Conservation (phyloP, 2,329 filamentous ascomycete species). For the Tolypocladium guangdongense region DNA sequence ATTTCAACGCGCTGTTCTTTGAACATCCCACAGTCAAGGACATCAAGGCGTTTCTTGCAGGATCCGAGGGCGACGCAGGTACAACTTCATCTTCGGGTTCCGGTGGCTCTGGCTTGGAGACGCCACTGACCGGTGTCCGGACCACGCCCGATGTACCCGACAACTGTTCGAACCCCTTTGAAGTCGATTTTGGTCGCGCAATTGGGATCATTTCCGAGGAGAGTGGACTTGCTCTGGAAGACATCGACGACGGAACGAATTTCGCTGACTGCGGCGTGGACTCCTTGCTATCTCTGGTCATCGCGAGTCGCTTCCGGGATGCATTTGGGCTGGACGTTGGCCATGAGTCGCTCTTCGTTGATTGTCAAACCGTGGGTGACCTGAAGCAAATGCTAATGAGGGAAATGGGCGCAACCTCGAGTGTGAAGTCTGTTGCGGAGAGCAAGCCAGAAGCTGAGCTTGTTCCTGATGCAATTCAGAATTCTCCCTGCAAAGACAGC, state of each 20-base stretch:
- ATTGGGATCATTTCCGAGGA: constrained; percentile 3
- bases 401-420: neutral
- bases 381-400: constrained; percentile 28
- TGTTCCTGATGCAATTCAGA: neutral
- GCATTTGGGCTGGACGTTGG: constrained; percentile 44
- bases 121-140: neutral
- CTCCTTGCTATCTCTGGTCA: constrained; percentile 47
- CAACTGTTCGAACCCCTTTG: neutral
- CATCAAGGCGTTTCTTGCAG: neutral
- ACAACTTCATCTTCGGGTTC: neutral
- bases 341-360: constrained; percentile 38
- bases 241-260: constrained; percentile 28
- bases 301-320: constrained; percentile 43
- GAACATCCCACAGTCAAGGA: constrained; percentile 1
- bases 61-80: neutral
- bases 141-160: neutral
- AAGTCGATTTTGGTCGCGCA: constrained; percentile 1
- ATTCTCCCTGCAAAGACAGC: neutral
- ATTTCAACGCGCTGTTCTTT: constrained; percentile 26
- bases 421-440: neutral
- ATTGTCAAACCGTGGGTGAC: constrained; percentile 40
- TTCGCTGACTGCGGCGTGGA: constrained; percentile 49
- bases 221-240: constrained; percentile 3
- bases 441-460: neutral
- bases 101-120: neutral